Percentiles rank a stretch among this genome's conserved stretches.
Conservation (phyloP, 257 asterid genomes). For the Lycium ferocissimum region DNA sequence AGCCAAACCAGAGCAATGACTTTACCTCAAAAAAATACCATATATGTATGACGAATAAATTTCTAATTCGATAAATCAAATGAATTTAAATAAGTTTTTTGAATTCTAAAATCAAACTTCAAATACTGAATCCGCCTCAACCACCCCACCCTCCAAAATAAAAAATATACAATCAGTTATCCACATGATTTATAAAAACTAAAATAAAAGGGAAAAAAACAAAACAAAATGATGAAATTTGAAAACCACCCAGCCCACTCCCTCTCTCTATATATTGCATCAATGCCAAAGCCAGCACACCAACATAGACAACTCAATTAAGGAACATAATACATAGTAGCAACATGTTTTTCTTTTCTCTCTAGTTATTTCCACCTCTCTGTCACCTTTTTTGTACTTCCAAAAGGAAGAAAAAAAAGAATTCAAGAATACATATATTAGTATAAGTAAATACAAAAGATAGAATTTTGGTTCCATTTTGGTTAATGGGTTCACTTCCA, state of each 20-base stretch:
- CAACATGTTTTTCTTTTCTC: neutral
- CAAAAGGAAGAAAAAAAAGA: neutral
- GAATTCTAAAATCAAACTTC: too few relatives aligned
- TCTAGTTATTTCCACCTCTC: neutral
- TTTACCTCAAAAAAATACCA: neutral
- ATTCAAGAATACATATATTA: slow-evolving; percentile 17
- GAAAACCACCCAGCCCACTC: neutral
- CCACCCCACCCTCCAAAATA: too few relatives aligned
- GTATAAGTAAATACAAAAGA: neutral
- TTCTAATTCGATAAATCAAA: neutral
- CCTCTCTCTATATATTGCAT: neutral
- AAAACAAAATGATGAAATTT: neutral
- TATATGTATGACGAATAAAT: neutral
- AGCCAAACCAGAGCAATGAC: fast-evolving
- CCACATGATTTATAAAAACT: neutral
- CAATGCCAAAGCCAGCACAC: slow-evolving; percentile 26
- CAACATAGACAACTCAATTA: slow-evolving; percentile 29
- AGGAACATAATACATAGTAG: slow-evolving; percentile 5
- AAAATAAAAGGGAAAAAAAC: neutral
- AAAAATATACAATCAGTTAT: neutral
- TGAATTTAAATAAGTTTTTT: too few relatives aligned
- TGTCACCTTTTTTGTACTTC: slow-evolving; percentile 4
- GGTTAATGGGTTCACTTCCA: slow-evolving; percentile 46
- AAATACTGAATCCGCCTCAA: too few relatives aligned
- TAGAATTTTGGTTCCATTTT: neutral